These are phyloP conservation scores for Sporothrix inflata DNA, from an alignment of 2,329 filamentous ascomycete genomes.

Conservation along the genomic window DNA sequence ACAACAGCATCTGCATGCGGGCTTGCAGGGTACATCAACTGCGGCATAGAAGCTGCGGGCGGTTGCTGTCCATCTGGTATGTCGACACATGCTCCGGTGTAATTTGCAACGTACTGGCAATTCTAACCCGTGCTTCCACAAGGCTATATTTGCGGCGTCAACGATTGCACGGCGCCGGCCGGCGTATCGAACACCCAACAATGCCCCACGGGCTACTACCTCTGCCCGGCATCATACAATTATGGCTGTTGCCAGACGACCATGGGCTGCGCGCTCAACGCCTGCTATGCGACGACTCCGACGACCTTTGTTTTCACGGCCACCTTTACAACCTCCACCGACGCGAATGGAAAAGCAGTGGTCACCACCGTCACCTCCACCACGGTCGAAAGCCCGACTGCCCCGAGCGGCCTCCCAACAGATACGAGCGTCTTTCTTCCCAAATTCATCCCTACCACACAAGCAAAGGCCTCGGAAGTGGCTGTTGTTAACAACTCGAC, in stretches of 20 bases:
- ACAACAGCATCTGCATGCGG: conserved; percentile 46
- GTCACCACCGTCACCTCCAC: conserved; percentile 48
- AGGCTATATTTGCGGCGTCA: conserved; percentile 49
- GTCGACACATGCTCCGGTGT: not conserved
- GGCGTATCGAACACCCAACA: conserved; percentile 46
- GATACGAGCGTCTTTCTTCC: conserved; percentile 40
- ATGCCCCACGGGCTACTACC: conserved; percentile 51
- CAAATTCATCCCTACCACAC: conserved; percentile 50
- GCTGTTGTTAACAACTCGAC: conserved; percentile 34
- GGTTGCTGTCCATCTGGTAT: conserved; percentile 40
- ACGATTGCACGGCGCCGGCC: conserved; percentile 49
- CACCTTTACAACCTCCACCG: conserved; percentile 51
- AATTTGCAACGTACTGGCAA: not conserved
- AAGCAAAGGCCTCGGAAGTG: conserved; percentile 47
- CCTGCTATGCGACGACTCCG: conserved; percentile 54
- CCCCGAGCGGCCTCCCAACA: conserved; percentile 39
- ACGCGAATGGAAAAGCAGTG: conserved; percentile 40
- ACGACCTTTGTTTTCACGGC: conserved; percentile 50
- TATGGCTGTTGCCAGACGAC: conserved; percentile 58
- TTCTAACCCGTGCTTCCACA: not conserved
- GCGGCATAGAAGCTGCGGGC: conserved; percentile 44
- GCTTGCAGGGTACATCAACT: conserved; percentile 46
- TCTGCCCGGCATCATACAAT: conserved; percentile 55
- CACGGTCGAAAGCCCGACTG: conserved; percentile 46
- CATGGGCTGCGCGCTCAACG: conserved; percentile 51